Percentiles rank a stretch among this genome's conserved stretches.
These are phyloP conservation scores for Solanum etuberosum DNA, from an alignment of 257 asterid species.

Conservation along the genomic window DNA sequence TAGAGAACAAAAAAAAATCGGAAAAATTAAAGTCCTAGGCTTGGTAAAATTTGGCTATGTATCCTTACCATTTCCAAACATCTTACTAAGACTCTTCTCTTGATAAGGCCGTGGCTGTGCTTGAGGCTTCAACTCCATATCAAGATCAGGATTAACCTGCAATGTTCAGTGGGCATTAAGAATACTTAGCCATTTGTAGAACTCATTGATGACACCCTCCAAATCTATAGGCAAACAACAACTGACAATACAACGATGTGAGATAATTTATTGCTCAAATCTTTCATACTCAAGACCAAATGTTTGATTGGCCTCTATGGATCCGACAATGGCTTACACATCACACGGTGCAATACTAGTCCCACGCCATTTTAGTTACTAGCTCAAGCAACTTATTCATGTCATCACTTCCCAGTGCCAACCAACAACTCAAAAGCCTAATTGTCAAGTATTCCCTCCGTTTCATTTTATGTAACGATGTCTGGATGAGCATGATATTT, in stretches of 20 bases:
- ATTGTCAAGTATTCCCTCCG: background rate
- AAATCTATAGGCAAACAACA: background rate
- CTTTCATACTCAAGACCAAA: background rate
- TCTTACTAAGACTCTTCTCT: slow-evolving; percentile 93
- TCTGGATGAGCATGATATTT: background rate
- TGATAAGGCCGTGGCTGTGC: slow-evolving; percentile 99
- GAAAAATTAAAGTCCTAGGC: background rate
- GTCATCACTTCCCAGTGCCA: background rate
- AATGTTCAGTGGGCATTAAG: slow-evolving; percentile 3
- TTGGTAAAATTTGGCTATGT: background rate
- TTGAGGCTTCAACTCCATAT: slow-evolving; percentile 92
- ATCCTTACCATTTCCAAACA: slow-evolving; percentile 89
- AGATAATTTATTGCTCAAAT: background rate
- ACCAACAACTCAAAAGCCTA: background rate
- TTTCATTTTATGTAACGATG: background rate
- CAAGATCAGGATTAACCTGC: slow-evolving; percentile 98
- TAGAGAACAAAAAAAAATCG: background rate
- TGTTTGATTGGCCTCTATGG: background rate
- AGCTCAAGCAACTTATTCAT: background rate
- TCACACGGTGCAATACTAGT: background rate
- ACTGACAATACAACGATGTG: background rate
- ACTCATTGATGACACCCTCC: background rate
- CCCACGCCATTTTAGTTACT: background rate
- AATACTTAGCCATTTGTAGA: background rate
- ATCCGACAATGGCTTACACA: background rate